These are phyloP conservation scores for Pseudogymnoascus sp. DNA, from an alignment of 2,329 filamentous ascomycete species.

Conservation along the genomic window DNA sequence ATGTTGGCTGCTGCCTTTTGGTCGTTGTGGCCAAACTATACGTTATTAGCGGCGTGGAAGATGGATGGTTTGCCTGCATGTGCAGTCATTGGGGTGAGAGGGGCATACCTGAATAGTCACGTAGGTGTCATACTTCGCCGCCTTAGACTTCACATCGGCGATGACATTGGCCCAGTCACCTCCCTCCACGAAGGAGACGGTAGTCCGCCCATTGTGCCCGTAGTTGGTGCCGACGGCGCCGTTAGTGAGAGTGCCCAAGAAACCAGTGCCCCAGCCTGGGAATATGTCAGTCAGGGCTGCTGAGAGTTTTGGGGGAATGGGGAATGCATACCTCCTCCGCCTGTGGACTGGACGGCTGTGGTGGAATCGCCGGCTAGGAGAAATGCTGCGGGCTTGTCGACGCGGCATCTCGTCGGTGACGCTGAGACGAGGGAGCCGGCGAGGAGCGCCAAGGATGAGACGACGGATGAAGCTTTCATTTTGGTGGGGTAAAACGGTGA, in stretches of 20 bases:
- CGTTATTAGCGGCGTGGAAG: not conserved
- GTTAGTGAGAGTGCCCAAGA: conserved; percentile 36
- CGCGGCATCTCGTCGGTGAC: not conserved
- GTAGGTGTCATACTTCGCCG: conserved; percentile 31
- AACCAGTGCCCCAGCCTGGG: conserved; percentile 41
- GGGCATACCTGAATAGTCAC: conserved; percentile 39
- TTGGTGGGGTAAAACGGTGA: not conserved
- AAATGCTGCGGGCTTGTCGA: conserved; percentile 28
- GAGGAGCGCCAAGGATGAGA: conserved; percentile 6
- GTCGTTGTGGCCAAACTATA: conserved; percentile 43
- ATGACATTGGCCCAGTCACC: conserved; percentile 39
- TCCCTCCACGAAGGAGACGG: conserved; percentile 36
- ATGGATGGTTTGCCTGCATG: not conserved
- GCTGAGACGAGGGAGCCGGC: not conserved
- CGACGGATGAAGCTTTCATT: conserved; percentile 1
- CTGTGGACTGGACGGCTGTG: conserved; percentile 22
- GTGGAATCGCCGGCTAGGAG: conserved; percentile 36
- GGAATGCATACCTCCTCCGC: conserved; percentile 12
- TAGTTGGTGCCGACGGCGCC: conserved; percentile 38
- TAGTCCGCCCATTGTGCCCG: conserved; percentile 39
- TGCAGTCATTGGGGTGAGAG: not conserved
- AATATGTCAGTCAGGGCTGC: not conserved
- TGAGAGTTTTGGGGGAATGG: not conserved
- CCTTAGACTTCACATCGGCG: conserved; percentile 28
- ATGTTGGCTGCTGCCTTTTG: conserved; percentile 37